Conservation (phyloP, 2,329 filamentous ascomycete species). For the Zymoseptoria ardabiliae region DNA sequence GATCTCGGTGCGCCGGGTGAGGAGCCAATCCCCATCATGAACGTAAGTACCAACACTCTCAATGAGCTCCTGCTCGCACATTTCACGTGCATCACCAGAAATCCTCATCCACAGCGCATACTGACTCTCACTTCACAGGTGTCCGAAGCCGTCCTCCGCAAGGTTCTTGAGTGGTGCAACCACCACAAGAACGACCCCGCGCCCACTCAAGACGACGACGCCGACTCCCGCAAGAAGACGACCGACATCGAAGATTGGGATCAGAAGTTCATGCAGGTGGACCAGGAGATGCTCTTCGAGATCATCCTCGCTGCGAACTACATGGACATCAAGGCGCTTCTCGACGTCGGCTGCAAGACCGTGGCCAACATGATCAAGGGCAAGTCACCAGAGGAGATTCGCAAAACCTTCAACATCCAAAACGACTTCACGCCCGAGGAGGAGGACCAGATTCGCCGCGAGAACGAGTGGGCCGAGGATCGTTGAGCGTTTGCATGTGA, state of each 20-base stretch:
- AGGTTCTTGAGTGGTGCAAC: constrained; percentile 97
- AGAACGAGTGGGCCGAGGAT: constrained; percentile 46
- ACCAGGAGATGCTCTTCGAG: constrained; percentile 99
- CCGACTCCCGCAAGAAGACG: constrained; percentile 92
- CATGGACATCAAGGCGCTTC: constrained; percentile 94
- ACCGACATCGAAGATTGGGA: constrained; percentile 99
- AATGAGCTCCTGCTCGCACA: not conserved
- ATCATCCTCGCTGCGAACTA: constrained; percentile 98
- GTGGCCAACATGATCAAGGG: constrained; percentile 99
- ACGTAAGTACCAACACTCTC: constrained; percentile 39
- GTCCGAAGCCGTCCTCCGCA: constrained; percentile 86
- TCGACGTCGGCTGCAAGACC: constrained; percentile 98
- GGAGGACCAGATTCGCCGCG: constrained; percentile 76
- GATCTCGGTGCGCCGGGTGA: constrained; percentile 63
- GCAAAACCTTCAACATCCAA: constrained; percentile 99
- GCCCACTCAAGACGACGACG: constrained; percentile 77
- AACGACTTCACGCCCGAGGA: constrained; percentile 99
- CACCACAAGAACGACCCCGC: constrained; percentile 87
- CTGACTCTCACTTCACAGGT: constrained; percentile 45
- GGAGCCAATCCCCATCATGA: constrained; percentile 80
- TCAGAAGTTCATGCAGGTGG: constrained; percentile 99
- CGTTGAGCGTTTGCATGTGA: constrained; percentile 19
- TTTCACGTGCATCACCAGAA: not conserved
- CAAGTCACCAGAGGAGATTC: constrained; percentile 97
- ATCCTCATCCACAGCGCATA: not conserved